Evolutionary conservation across 805 yeast species (phyloP).

Genomic region (Myxozyma geophila): DNA sequence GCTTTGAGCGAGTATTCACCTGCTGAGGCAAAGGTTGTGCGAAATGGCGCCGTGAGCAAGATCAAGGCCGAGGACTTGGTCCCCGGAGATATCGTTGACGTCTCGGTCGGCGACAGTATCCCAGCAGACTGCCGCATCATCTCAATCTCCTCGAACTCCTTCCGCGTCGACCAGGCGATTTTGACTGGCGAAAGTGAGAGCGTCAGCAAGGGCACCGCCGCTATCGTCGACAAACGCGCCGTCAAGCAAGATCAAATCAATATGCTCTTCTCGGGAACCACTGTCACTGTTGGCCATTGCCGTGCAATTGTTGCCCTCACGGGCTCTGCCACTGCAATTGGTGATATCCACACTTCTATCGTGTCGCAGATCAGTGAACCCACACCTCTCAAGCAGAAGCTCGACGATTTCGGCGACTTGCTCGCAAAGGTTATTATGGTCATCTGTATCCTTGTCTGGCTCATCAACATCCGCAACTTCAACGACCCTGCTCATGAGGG

Average conservation of each 20-base stretch:
- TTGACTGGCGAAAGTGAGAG: conserved; percentile 47
- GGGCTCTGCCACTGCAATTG: conserved; percentile 51
- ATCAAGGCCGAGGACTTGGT: conserved; percentile 51
- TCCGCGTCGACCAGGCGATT: conserved; percentile 53
- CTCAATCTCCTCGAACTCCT: conserved; percentile 42
- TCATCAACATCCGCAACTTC: conserved; percentile 50
- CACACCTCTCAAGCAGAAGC: conserved; percentile 48
- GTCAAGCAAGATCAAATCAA: conserved; percentile 48
- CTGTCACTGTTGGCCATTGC: conserved; percentile 52
- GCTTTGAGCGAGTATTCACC: conserved; percentile 54
- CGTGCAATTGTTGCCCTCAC: conserved; percentile 50
- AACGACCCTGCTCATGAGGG: conserved; percentile 53
- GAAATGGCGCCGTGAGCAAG: conserved; percentile 49
- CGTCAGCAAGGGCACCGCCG: conserved; percentile 46
- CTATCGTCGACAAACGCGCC: conserved; percentile 43
- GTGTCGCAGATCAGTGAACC: conserved; percentile 48
- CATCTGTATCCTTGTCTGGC: conserved; percentile 54
- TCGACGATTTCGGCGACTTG: conserved; percentile 49
- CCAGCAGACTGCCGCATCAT: conserved; percentile 52
- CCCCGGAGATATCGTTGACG: conserved; percentile 52
- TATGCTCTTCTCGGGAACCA: conserved; percentile 44
- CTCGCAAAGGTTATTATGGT: conserved; percentile 52
- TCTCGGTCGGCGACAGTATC: conserved; percentile 51
- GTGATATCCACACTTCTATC: conserved; percentile 48
- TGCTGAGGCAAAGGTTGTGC: conserved; percentile 53